Conservation (phyloP, 2,329 filamentous ascomycete species). For the Cryphonectria nitschkei region DNA sequence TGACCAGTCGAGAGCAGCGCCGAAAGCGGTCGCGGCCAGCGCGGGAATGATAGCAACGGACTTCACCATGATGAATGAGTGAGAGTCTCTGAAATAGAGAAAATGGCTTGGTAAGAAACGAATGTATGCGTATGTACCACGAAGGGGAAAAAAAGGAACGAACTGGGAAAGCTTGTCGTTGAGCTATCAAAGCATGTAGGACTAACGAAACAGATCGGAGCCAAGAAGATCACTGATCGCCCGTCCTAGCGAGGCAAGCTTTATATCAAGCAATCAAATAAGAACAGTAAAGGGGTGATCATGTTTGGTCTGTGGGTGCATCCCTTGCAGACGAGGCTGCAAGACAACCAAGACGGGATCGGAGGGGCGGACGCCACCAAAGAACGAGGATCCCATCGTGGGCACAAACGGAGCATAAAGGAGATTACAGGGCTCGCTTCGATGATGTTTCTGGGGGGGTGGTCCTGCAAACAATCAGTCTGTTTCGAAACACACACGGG, state of each 20-base stretch:
- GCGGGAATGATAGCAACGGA: constrained; percentile 21
- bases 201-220: not conserved
- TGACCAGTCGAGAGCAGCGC: constrained; percentile 9
- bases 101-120: not conserved
- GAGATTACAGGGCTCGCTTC: constrained; percentile 16
- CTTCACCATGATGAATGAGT: constrained; percentile 18
- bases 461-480: not conserved
- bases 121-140: not conserved
- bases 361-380: constrained; percentile 2
- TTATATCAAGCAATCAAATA: constrained; percentile 1
- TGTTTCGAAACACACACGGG: constrained; percentile 11
- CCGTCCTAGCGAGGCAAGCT: not conserved
- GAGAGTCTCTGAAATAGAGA: not conserved
- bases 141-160: not conserved
- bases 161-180: constrained; percentile 9
- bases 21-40: constrained; percentile 22
- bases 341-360: not conserved
- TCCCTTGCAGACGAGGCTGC: constrained; percentile 3
- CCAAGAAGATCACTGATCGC: not conserved
- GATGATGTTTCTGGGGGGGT: constrained; percentile 5
- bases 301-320: not conserved
- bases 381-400: not conserved
- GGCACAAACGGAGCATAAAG: not conserved
- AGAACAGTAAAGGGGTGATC: not conserved
- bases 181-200: constrained; percentile 13